Conservation (phyloP, 106 monocot species). For the Iris macrosiphon region DNA sequence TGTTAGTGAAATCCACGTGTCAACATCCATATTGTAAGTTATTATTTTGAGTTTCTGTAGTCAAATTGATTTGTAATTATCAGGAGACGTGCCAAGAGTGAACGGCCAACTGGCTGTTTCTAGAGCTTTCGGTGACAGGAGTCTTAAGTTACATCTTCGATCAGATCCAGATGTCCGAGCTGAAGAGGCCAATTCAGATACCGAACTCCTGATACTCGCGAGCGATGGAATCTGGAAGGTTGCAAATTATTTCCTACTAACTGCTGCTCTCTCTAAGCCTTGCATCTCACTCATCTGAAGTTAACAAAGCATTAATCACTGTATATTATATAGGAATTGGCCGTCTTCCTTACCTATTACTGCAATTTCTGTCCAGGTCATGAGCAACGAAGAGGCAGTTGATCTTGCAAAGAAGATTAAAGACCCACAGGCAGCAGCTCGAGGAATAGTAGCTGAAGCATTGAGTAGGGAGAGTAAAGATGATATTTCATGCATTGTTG, state of each 20-base stretch:
- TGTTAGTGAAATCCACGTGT: too few species aligned
- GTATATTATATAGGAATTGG: not conserved
- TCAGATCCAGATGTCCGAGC: conserved; percentile 24
- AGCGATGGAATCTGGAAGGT: conserved; percentile 50
- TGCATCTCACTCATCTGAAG: not conserved
- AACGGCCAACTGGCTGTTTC: conserved; percentile 39
- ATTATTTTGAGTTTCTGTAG: too few species aligned
- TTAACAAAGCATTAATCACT: not conserved
- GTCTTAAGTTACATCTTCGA: conserved; percentile 25
- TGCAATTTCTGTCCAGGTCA: conserved; percentile 50
- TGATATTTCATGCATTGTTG: conserved; percentile 66
- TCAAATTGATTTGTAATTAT: not conserved
- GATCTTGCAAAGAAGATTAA: conserved; percentile 25
- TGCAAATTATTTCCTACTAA: too few species aligned
- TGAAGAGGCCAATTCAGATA: conserved; percentile 2
- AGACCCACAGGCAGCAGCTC: conserved; percentile 50
- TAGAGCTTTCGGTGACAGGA: conserved; percentile 32
- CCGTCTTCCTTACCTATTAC: not conserved
- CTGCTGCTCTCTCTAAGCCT: too few species aligned
- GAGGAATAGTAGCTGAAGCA: conserved; percentile 33
- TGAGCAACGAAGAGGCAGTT: conserved; percentile 53
- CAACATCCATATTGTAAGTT: too few species aligned
- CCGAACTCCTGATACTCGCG: conserved; percentile 25
- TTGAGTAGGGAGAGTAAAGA: conserved; percentile 43
- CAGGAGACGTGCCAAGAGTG: conserved; percentile 39